Base-by-base conservation (phyloP, 257 asterid genomes). In the Hygrophila difformis region DNA sequence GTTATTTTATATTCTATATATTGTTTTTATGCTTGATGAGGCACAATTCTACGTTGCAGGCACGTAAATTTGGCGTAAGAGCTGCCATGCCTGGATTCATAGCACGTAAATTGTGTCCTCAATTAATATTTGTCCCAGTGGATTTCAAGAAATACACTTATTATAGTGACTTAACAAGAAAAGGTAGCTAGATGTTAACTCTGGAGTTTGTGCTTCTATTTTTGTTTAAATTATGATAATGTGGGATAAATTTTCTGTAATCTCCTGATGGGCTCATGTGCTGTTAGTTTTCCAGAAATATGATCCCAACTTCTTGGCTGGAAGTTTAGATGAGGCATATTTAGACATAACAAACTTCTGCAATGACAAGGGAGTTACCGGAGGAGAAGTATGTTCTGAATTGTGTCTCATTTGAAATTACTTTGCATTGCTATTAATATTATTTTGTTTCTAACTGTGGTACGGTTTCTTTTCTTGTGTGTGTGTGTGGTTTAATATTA, bases 81-180 rank as follows among this genome's bases (percentile, higher is more conserved):
- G 98, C 98, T 65, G 98, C 96, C 18, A 89, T 89, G 96, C 98
- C 98, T 49, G 98, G 98, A 41, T 89, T 89, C 49, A 89, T 89
- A 65, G 98, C 96, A 47, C 76, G 80, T 13, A 89, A 79, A 74
- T 70, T 89, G 59, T 85, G 93, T 67, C 94, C 98, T 1, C 65
- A 73, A 51, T 57, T 89, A 62, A 72, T 79, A 65, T 75, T 89
- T 57, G 93, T 89, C 53, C 96, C 94, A 5, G 49, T 39, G 1
- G 93, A 85, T 74, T 89, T 85, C 70, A 76, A 82, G 73, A 89
- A 89, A 52, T 89, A 89, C 66, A 82, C 63, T 34, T 69, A 82
- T 61, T 85, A 66, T 61, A 89, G 98, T 54, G 82, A 60, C 41
- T 74, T 89, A 53, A 82, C 98, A 2, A 75, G 98, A 56, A 73